A percentile compares a stretch with the other conserved stretches of the same genome.
Conservation (phyloP, 352 stramenopile species). For the Aphanomyces stellatus region DNA sequence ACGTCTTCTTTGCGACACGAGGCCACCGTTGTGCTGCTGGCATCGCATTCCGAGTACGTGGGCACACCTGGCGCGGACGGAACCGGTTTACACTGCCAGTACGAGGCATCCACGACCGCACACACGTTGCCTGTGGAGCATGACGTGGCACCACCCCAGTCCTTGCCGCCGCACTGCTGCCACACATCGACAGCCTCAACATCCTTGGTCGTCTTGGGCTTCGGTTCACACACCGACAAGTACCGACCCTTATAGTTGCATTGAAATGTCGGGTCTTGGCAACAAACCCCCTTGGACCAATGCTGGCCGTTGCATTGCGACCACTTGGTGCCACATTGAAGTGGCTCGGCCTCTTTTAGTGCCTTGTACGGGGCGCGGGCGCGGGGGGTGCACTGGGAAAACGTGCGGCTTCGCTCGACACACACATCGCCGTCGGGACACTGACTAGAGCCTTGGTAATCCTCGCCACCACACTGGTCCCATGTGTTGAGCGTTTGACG, state of each 20-base stretch:
- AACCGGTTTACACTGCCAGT: too few relatives aligned
- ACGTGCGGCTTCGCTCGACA: background rate
- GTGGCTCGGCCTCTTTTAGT: background rate
- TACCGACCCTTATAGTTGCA: background rate
- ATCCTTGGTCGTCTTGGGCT: background rate
- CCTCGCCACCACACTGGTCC: too few relatives aligned
- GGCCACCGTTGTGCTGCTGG: background rate
- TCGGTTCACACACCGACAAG: slow-evolving; percentile 13
- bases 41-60: background rate
- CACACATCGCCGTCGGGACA: background rate
- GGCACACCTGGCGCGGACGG: too few relatives aligned
- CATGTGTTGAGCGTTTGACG: too few relatives aligned
- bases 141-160: background rate
- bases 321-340: background rate
- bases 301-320: slow-evolving; percentile 17
- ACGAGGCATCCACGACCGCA: too few relatives aligned
- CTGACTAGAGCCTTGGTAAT: background rate
- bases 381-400: background rate
- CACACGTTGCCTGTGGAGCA: too few relatives aligned
- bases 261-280: slow-evolving; percentile 4
- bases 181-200: background rate
- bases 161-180: slow-evolving; percentile 7
- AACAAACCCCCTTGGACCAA: slow-evolving; percentile 7
- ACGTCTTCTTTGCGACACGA: background rate
- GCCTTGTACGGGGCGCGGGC: background rate